These are phyloP conservation scores for Jacaranda copaia DNA, from an alignment of 257 asterid species.

Conservation along the genomic window DNA sequence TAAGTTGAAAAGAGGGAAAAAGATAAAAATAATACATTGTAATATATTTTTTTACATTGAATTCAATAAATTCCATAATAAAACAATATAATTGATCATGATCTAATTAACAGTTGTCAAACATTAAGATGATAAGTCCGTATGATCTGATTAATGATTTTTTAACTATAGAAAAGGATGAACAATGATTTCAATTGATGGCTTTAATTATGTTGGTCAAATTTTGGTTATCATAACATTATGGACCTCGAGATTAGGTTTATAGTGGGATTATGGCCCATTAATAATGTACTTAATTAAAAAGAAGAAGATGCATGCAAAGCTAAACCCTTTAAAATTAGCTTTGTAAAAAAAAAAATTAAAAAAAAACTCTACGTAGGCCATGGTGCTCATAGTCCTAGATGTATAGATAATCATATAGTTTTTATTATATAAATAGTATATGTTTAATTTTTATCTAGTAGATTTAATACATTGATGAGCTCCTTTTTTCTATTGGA, in stretches of 20 bases:
- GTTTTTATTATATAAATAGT: not conserved
- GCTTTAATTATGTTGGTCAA: slow-evolving; percentile 51
- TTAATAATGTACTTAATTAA: not conserved
- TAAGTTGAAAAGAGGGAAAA: too few species aligned
- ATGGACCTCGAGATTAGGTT: slow-evolving; percentile 42
- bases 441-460: not conserved
- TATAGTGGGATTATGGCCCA: slow-evolving; percentile 27
- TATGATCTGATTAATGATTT: slow-evolving; percentile 31
- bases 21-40: not conserved
- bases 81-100: not conserved
- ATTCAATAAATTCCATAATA: too few species aligned
- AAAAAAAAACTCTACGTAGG: slow-evolving; percentile 19
- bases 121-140: slow-evolving; percentile 24
- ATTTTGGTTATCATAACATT: slow-evolving; percentile 35
- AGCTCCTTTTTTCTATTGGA: not conserved
- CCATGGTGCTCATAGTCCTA: slow-evolving; percentile 27
- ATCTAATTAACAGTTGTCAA: not conserved
- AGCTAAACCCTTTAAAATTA: slow-evolving; percentile 21
- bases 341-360: not conserved
- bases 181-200: slow-evolving; percentile 38
- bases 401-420: slow-evolving; percentile 19
- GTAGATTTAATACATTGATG: slow-evolving; percentile 1
- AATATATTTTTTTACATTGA: too few species aligned
- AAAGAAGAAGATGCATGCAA: slow-evolving; percentile 9
- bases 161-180: slow-evolving; percentile 29